Evolutionary conservation across 2,329 filamentous ascomycete species (phyloP).

Genomic region (Mollisia scopiformis): DNA sequence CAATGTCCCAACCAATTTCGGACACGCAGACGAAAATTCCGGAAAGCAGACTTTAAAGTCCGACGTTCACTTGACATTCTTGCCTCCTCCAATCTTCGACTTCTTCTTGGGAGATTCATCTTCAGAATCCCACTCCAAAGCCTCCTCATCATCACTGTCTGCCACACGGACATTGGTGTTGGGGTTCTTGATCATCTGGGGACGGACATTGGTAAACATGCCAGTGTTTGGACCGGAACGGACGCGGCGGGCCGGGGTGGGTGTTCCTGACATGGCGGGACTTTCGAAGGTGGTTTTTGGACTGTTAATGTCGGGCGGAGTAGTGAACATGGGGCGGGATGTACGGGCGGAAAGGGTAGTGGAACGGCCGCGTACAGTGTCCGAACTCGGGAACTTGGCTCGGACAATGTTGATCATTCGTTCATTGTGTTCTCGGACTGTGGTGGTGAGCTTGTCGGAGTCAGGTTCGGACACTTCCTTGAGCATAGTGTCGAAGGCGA

Average conservation of each 20-base stretch:
- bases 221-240: neutral
- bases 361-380: too few species aligned
- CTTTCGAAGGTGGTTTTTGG: neutral
- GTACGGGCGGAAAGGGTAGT: too few species aligned
- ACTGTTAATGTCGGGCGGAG: neutral
- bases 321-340: neutral
- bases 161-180: neutral
- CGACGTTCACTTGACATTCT: too few species aligned
- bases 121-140: neutral
- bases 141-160: too few species aligned
- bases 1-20: too few species aligned
- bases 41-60: too few species aligned
- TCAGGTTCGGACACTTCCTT: neutral
- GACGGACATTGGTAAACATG: neutral
- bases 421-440: neutral
- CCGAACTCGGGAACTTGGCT: neutral
- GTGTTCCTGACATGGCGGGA: too few species aligned
- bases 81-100: neutral
- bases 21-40: too few species aligned
- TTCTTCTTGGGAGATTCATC: neutral
- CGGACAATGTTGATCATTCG: neutral
- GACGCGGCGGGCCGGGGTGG: neutral
- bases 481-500: neutral
- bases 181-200: neutral
- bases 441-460: neutral